Evolutionary conservation across 1,139 yeast species (phyloP), one percentile per base, ranked within the genome.

Genomic region (Debaryomycetaceae sp.): DNA sequence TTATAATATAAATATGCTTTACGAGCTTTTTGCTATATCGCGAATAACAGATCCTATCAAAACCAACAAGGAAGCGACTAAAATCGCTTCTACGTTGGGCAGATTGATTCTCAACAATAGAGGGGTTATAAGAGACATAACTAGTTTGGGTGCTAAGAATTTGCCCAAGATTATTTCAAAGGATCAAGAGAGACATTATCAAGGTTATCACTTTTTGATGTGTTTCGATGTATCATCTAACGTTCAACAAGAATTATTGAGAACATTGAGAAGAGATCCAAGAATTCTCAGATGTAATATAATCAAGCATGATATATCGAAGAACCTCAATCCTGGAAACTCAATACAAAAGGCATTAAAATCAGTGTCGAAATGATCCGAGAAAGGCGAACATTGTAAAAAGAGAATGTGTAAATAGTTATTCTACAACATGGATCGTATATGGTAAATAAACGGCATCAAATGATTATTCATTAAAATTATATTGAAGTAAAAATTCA

Each of bases 21-120:
- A 91, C 73, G 98, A 91, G 70, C 70, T 91, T 37, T 78, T 89
- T 47, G 96, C 96, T 37, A 85, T 89, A 49, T 89, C 96, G 16
- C 87, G 97, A 70, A 79, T 83, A 33, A 64, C 80, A 18, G 79
- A 80, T 49, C 81, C 83, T 3, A 56, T 68, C 29, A 65, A 70
- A 36, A 74, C 76, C 35, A 74, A 77, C 41, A 65, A 71, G 36
- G 94, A 86, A 52, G 92, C 92, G 8, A 79, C 68, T 35, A 81
- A 79, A 50, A 80, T 85, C 42, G 85, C 83, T n/a, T 73, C 82
- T 15, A 87, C 95, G 5, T 75, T 89, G 26, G 98, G 98, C 16
- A 84, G 81, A 58, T 73, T 88, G 57, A 79, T 92, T 34, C 77
- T 92, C 46, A 79, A 83, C 47, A 89, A 92, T 63, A 87, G 96